Percentiles rank a stretch among this genome's conserved stretches.
phyloP scores from a whole-genome alignment of 805 yeast species.

The Kuraishia ogatae region DNA sequence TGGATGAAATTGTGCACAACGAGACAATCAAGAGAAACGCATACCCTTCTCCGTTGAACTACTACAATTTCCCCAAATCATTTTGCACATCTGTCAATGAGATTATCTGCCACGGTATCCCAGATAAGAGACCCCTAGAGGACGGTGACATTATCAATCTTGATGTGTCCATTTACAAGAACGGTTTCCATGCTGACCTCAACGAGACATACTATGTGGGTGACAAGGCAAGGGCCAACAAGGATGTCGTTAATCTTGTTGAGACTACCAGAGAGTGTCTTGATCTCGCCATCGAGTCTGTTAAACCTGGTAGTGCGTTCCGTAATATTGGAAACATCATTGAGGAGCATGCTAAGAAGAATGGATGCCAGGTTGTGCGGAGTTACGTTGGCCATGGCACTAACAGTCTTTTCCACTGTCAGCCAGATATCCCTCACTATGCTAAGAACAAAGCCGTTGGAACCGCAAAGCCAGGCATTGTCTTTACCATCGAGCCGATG shows the following conservation, averaged over 20 bases:
- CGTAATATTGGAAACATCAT: constrained; percentile 82
- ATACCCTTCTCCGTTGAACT: constrained; percentile 93
- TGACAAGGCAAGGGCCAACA: constrained; percentile 70
- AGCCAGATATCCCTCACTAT: constrained; percentile 91
- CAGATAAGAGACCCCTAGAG: constrained; percentile 76
- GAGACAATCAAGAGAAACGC: constrained; percentile 85
- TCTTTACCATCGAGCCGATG: constrained; percentile 98
- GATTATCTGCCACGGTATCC: constrained; percentile 95
- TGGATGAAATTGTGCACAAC: constrained; percentile 78
- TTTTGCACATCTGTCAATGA: constrained; percentile 93
- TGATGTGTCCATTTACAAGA: constrained; percentile 77
- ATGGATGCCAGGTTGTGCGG: constrained; percentile 80
- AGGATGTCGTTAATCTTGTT: constrained; percentile 69
- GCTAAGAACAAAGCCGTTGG: constrained; percentile 91
- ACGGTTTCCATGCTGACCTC: constrained; percentile 89
- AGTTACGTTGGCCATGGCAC: constrained; percentile 94
- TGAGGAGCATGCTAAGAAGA: constrained; percentile 74
- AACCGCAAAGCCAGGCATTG: constrained; percentile 91
- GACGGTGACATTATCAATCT: constrained; percentile 94
- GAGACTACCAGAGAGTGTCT: constrained; percentile 74
- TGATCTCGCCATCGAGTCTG: constrained; percentile 71
- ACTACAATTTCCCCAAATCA: constrained; percentile 87
- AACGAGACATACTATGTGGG: constrained; percentile 98
- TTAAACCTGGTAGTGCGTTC: constrained; percentile 89
- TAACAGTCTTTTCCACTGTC: constrained; percentile 78